Conservation (phyloP, 768 basidiomycete species). For the Lactarius sp. region DNA sequence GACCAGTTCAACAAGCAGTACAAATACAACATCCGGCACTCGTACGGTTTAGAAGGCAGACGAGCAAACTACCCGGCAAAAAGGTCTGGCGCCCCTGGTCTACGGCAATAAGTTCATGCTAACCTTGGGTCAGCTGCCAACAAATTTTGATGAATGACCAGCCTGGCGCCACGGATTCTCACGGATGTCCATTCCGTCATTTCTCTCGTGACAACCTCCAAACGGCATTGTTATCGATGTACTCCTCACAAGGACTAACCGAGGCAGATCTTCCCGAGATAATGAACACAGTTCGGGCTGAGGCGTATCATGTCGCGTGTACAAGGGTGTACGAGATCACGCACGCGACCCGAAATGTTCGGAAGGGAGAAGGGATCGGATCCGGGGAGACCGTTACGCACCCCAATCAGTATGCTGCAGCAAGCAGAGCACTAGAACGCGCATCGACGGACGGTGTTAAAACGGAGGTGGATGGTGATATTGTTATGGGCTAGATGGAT, state of each 20-base stretch:
- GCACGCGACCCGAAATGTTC: slow-evolving; percentile 63
- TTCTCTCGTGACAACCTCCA: slow-evolving; percentile 81
- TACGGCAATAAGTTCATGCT: background rate
- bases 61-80: slow-evolving; percentile 92
- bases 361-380: slow-evolving; percentile 87
- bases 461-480: slow-evolving; percentile 33
- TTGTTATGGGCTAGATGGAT: slow-evolving; percentile 29
- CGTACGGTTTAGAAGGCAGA: slow-evolving; percentile 90
- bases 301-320: slow-evolving; percentile 93
- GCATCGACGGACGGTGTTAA: slow-evolving; percentile 30
- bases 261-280: slow-evolving; percentile 76
- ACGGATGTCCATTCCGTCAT: slow-evolving; percentile 93
- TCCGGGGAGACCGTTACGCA: slow-evolving; percentile 85
- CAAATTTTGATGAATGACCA: slow-evolving; percentile 70
- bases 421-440: slow-evolving; percentile 62
- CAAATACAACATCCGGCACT: slow-evolving; percentile 95
- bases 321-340: slow-evolving; percentile 96
- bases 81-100: slow-evolving; percentile 46
- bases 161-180: slow-evolving; percentile 63
- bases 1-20: slow-evolving; percentile 98
- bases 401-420: slow-evolving; percentile 86
- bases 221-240: slow-evolving; percentile 63
- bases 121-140: slow-evolving; percentile 61
- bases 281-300: slow-evolving; percentile 66
- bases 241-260: slow-evolving; percentile 60